phyloP scores from a whole-genome alignment of 257 asterid genomes.

The Avicennia marina region DNA sequence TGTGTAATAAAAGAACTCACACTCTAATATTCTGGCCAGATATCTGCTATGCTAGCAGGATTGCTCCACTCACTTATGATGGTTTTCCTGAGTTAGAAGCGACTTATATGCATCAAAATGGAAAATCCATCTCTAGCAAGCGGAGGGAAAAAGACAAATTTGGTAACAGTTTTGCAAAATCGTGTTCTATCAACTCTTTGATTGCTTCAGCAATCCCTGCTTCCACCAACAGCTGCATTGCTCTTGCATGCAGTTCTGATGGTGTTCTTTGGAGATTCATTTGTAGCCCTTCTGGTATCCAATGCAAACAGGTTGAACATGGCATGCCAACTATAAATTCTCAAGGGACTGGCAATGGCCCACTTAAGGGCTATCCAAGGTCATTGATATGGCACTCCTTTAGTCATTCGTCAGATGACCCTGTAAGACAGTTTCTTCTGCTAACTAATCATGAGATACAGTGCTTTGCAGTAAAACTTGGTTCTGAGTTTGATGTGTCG shows the following conservation, averaged over 20 bases:
- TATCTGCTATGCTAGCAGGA: constrained; percentile 40
- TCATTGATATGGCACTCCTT: constrained; percentile 73
- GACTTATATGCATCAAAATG: constrained; percentile 26
- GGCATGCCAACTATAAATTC: constrained; percentile 24
- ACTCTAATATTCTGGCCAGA: constrained; percentile 75
- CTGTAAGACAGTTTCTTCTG: constrained; percentile 62
- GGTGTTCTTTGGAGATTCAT: constrained; percentile 69
- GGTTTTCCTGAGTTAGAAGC: constrained; percentile 38
- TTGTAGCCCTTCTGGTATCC: constrained; percentile 61
- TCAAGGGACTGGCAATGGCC: constrained; percentile 41
- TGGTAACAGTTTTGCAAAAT: constrained; percentile 29
- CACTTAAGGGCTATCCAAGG: constrained; percentile 77
- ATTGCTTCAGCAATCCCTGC: constrained; percentile 62
- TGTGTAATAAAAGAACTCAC: constrained; percentile 54
- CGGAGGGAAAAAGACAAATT: constrained; percentile 31
- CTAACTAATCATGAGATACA: constrained; percentile 74
- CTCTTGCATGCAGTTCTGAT: constrained; percentile 73
- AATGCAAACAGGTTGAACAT: constrained; percentile 33
- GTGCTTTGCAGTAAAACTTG: constrained; percentile 54
- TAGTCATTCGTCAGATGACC: constrained; percentile 34
- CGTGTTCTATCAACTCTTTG: constrained; percentile 54
- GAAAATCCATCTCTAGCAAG: constrained; percentile 32
- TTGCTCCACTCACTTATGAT: constrained; percentile 43
- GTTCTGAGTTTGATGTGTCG: constrained; percentile 39
- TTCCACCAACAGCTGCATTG: constrained; percentile 44